These are phyloP conservation scores for Microbotryum lychnidis-dioicae DNA, from an alignment of 1,284 basidiomycete genomes.

Conservation along the genomic window DNA sequence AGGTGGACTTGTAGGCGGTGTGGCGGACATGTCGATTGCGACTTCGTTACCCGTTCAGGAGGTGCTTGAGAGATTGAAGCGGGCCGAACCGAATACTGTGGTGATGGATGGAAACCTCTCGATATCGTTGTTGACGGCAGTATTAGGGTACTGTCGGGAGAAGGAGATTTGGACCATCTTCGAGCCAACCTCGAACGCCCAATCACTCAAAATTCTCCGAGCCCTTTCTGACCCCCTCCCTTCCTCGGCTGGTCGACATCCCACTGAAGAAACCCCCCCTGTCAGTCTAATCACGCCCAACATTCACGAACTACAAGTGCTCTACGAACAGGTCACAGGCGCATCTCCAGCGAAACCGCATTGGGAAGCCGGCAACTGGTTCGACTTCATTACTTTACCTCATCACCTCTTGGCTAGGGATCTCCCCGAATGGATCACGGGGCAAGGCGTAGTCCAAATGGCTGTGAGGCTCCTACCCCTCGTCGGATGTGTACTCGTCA, in stretches of 20 bases:
- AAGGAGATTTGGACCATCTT: conserved; percentile 47
- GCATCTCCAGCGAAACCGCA: conserved; percentile 39
- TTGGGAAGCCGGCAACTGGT: no score
- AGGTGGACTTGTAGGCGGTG: conserved; percentile 69
- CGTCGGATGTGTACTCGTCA: no score
- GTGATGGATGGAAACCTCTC: conserved; percentile 76
- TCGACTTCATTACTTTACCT: no score
- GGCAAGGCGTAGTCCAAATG: no score
- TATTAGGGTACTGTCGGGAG: conserved; percentile 48
- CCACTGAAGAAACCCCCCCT: not conserved
- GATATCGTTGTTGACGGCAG: conserved; percentile 47
- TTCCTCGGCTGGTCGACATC: conserved; percentile 23
- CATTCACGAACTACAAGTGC: conserved; percentile 58
- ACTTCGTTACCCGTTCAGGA: conserved; percentile 37
- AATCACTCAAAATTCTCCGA: conserved; percentile 61
- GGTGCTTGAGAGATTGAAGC: conserved; percentile 46
- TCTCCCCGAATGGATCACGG: no score
- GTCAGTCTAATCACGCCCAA: conserved; percentile 69
- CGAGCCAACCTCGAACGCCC: conserved; percentile 78
- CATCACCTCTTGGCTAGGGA: no score
- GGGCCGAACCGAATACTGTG: conserved; percentile 50
- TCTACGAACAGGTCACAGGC: conserved; percentile 49
- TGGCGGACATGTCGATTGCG: conserved; percentile 83
- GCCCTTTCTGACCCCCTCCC: conserved; percentile 47
- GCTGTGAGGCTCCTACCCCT: no score